These are phyloP conservation scores for Hordeum pubiflorum DNA, from an alignment of 202 grass and related monocot species.

Conservation along the genomic window DNA sequence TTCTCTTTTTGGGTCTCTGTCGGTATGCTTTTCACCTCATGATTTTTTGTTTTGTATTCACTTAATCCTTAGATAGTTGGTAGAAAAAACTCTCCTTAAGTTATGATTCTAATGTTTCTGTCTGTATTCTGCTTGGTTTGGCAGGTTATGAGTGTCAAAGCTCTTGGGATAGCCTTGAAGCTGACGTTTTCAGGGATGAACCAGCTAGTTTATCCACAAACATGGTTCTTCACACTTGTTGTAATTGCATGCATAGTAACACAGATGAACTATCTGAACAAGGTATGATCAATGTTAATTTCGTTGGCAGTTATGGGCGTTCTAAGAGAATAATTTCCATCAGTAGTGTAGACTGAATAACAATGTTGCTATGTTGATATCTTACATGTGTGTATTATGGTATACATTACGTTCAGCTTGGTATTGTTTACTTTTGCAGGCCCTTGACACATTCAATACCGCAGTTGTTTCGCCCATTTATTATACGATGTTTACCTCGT, in stretches of 20 bases:
- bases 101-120: neutral
- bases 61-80: neutral
- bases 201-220: constrained; percentile 90
- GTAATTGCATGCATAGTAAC: constrained; percentile 74
- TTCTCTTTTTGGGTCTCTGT: constrained; percentile 92
- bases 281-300: constrained; percentile 45
- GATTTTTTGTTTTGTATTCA: neutral
- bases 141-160: constrained; percentile 99
- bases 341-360: neutral
- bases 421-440: constrained; percentile 46
- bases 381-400: neutral
- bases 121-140: constrained; percentile 3
- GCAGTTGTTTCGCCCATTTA: constrained; percentile 98
- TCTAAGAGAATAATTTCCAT: neutral
- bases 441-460: constrained; percentile 99
- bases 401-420: constrained; percentile 19
- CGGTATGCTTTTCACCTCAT: constrained; percentile 43
- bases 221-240: constrained; percentile 80
- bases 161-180: constrained; percentile 93
- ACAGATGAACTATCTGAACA: constrained; percentile 99
- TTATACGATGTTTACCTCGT: constrained; percentile 97
- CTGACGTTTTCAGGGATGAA: constrained; percentile 98
- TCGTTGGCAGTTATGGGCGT: neutral
- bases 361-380: neutral
- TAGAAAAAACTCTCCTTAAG: neutral